Evolutionary conservation across 805 yeast genomes (phyloP), one percentile per base, ranked within the genome.

Genomic region (Metschnikowia chrysomelidarum): DNA sequence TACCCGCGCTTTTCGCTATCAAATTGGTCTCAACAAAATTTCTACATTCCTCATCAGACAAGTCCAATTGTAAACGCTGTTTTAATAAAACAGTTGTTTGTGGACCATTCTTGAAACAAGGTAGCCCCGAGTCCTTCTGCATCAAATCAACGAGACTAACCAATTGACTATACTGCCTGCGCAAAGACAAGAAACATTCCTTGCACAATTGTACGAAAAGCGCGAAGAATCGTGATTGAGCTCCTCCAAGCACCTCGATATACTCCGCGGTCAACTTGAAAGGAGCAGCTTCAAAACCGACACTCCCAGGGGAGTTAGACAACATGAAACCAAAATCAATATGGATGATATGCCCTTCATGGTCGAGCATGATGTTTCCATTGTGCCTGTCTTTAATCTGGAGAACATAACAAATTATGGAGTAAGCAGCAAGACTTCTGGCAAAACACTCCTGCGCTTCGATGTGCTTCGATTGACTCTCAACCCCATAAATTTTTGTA

Each of bases 241-340:
- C 36, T 0, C 98, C 98, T 8, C 95, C 98, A 47, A 93, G 58
- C 4, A 93, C 59, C 20, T 89, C 97, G 15, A 91, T 78, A 50
- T 93, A 93, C 52, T 93, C 99, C 40, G 71, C 70, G 0, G 98
- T 87, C 12, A 93, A 68, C 57, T 93, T 93, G 70, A 93, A 93
- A 1, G 98, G 97, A 1, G 98, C 96, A 1, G 96, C 94, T 56
- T 93, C 99, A 57, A 93, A 89, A 0, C 97, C 96, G 37, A 93
- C 88, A 31, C 95, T 83, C 3, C 98, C 98, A 0, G 99, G 99
- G 0, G 97, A 82, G 54, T 93, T 91, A 0, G 96, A 87, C 3
- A 91, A 68, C 56, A 91, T 62, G 58, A 87, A 91, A 0, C 98
- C 98, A 65, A 93, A 93, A 62, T 93, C 98, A 49, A 93, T 93